Evolutionary conservation across 768 basidiomycete genomes (phyloP).

Genomic region (Suillus hirtellus): DNA sequence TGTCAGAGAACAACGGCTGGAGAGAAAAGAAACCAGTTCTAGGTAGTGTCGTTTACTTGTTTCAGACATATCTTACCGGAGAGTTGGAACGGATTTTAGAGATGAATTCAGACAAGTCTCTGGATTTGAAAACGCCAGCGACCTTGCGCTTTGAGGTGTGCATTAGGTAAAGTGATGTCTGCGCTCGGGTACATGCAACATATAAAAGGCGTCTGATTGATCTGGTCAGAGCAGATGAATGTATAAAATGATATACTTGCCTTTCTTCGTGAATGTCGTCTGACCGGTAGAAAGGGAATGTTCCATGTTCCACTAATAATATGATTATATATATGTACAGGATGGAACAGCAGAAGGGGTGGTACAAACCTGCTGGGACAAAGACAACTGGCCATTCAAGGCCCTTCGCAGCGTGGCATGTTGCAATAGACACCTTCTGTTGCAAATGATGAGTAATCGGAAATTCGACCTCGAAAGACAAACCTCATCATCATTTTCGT

Average conservation of each 20-base stretch:
- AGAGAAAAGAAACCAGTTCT: not conserved
- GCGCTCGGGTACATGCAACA: constrained; percentile 87
- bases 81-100: constrained; percentile 40
- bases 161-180: constrained; percentile 64
- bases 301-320: constrained; percentile 62
- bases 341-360: constrained; percentile 6
- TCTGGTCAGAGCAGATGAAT: not conserved
- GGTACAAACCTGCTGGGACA: constrained; percentile 59
- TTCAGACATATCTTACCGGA: constrained; percentile 38
- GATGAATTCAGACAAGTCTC: constrained; percentile 61
- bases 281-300: constrained; percentile 72
- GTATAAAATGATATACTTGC: constrained; percentile 35
- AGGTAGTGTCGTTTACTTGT: constrained; percentile 2
- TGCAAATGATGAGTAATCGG: constrained; percentile 3
- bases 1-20: constrained; percentile 43
- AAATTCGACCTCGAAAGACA: constrained; percentile 13
- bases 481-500: constrained; percentile 50
- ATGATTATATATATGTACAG: not conserved
- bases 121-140: constrained; percentile 53
- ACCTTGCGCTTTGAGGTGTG: constrained; percentile 50
- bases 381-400: constrained; percentile 93
- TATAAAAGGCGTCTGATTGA: constrained; percentile 71
- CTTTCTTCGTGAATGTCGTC: constrained; percentile 83
- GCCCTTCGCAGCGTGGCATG: constrained; percentile 89
- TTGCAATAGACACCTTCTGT: constrained; percentile 82